Evolutionary conservation across 768 basidiomycete species (phyloP), one percentile per base, ranked within the genome.

Genomic region (Neoboletus brunneissimus): DNA sequence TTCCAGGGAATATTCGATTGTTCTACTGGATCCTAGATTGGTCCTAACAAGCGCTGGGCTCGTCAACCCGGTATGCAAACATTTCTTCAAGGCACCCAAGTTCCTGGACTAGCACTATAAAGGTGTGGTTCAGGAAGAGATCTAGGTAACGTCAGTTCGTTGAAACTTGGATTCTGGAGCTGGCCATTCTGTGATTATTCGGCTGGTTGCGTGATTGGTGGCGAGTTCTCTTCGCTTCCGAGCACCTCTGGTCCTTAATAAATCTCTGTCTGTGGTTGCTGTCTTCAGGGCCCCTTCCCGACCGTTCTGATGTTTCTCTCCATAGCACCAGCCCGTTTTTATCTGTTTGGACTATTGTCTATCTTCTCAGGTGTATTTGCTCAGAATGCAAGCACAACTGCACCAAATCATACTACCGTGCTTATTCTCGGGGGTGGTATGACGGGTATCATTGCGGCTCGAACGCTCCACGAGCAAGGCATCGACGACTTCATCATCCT

Each of bases 371-470:
- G 20, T 25, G 51, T 53, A 4, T 38, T 42, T 20, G 54, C 63
- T 16, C 49, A 60, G 31, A 40, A 59, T 49, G 34, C 42, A 4
- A 47, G 50, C 20, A 32, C 38, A 20, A 42, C 47, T 22, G 23
- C 41, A 9, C 18, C 59, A 12, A 70, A 56, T 10, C 53, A 64
- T 20, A 62, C 67, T 6, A 73, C 64, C 16, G 79, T 85, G 4
- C 76, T 87, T 42, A 82, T 88, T 50, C 76, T 87, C 12, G 86
- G 87, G 1, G 87, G 85, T 22, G 86, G 87, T 10, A 78, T 88
- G 35, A 72, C 87, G 5, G 86, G 87, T 13, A 72, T 87, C 32
- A 83, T 84, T 34, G 85, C 86, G 6, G 87, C 87, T 15, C 78
- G 80, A 29, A 80, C 83, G 0, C 73, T 87, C 12, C 76, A 84